Evolutionary conservation across 345 rosid species (phyloP).

Genomic region (Aquilaria yunnanensis): DNA sequence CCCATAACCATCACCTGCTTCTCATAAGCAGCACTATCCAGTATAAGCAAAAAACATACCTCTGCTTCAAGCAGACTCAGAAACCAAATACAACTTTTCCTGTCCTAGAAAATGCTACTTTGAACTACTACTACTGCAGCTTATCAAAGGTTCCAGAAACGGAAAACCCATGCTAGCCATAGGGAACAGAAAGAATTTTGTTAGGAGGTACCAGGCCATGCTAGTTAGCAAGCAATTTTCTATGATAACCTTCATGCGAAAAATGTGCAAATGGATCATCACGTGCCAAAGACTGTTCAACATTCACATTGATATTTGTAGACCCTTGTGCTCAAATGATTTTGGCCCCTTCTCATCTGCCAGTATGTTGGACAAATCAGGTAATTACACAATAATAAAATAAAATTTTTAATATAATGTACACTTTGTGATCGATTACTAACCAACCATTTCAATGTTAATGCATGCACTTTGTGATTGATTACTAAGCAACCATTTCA

Average conservation of each 20-base stretch:
- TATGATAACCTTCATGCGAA: slow-evolving; percentile 21
- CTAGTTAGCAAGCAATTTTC: slow-evolving; percentile 27
- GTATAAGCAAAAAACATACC: no score
- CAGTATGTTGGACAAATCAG: slow-evolving; percentile 13
- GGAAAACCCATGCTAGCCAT: no score
- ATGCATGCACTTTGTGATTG: background rate
- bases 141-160: no score
- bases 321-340: slow-evolving; percentile 19
- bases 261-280: slow-evolving; percentile 25
- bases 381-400: slow-evolving; percentile 1
- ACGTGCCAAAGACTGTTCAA: slow-evolving; percentile 10
- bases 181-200: slow-evolving; percentile 3
- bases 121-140: no score
- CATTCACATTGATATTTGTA: slow-evolving; percentile 19
- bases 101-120: no score
- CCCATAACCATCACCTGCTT: no score
- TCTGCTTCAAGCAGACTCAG: no score
- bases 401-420: background rate
- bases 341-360: slow-evolving; percentile 27
- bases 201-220: slow-evolving; percentile 15
- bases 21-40: no score
- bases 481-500: background rate
- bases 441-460: background rate
- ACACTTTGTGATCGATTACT: background rate
- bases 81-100: no score